Evolutionary conservation across 345 rosid species (phyloP).

Genomic region (Populus euphratica): DNA sequence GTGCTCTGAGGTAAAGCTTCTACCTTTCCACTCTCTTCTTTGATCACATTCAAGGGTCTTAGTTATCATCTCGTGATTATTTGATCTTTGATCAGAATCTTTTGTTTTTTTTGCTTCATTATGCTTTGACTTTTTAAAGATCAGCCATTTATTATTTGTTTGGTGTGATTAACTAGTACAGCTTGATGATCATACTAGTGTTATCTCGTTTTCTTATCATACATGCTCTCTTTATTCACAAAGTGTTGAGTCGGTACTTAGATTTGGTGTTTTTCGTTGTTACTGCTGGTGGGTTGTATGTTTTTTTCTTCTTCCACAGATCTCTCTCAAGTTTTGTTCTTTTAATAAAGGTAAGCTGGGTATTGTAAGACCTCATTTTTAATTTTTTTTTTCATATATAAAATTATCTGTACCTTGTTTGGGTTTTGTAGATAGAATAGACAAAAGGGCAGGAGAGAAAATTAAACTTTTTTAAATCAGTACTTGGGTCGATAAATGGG

Average conservation of each 20-base stretch:
- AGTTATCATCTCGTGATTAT: background rate
- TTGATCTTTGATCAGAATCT: background rate
- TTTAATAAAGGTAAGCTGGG: background rate
- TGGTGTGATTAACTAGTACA: background rate
- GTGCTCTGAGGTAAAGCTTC: conserved; percentile 22
- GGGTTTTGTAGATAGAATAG: background rate
- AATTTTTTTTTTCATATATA: background rate
- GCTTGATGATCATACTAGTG: background rate
- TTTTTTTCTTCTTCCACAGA: background rate
- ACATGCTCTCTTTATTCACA: background rate
- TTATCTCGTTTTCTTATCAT: background rate
- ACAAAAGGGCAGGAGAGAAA: background rate
- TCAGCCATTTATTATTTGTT: background rate
- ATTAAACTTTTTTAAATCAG: background rate
- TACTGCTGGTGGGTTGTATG: background rate
- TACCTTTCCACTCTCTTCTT: background rate
- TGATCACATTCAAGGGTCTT: background rate
- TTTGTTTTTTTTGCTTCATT: background rate
- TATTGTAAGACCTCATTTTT: background rate
- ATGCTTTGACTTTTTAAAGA: background rate
- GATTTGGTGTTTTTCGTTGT: conserved; percentile 7
- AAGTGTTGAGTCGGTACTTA: background rate
- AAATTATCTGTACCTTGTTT: background rate
- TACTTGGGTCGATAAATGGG: background rate
- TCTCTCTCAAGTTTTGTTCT: background rate